Base-by-base conservation (phyloP, 768 basidiomycete genomes). In the Gloeostereum incarnatum region DNA sequence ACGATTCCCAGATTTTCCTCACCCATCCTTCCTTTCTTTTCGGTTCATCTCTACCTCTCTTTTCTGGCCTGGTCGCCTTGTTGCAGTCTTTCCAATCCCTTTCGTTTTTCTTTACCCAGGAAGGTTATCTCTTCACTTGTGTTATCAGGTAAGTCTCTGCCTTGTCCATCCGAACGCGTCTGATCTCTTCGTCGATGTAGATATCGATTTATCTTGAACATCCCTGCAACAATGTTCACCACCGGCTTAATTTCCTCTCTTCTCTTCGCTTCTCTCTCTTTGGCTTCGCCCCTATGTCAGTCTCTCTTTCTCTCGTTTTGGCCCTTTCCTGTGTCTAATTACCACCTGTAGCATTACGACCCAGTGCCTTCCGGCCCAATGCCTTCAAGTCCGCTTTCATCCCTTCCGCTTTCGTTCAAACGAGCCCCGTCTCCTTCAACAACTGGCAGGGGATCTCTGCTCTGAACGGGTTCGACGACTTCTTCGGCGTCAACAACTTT, bases 381-480 rank as follows among this genome's bases (percentile, higher is more conserved):
- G 17, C 21, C 35, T 5, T 21, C 20, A 13, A 35, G 25, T 27
- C 30, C 25, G 41, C 23, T 14, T 8, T 29, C 14, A 14, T 8
- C 26, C 8, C 8, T 14, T 14, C 14, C 26, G 14, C 14, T 29
- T 29, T 14, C 9, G 26, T 29, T 14, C n/a, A 13, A 19, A 4
- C 21, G n/a, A 26, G 25, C 13, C 27, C 40, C 27, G 26, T 38
- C 33, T 56, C 56, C 5, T 53, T 60, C 46, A 45, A 57, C 43
- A 43, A 47, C 52, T 71, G 62, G 54, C 53, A 57, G 3, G 66
- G 66, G 16, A 49, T 58, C 48, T 45, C 51, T 41, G 64, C 60
- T 14, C 40, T 66, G 46, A 45, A 36, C 42, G 49, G 50, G 45
- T 69, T 72, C 48, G 70, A 70, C 43, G 59, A 62, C 55, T 70